Conservation (phyloP, 1,284 basidiomycete species). For the Ganoderma resinaceum region DNA sequence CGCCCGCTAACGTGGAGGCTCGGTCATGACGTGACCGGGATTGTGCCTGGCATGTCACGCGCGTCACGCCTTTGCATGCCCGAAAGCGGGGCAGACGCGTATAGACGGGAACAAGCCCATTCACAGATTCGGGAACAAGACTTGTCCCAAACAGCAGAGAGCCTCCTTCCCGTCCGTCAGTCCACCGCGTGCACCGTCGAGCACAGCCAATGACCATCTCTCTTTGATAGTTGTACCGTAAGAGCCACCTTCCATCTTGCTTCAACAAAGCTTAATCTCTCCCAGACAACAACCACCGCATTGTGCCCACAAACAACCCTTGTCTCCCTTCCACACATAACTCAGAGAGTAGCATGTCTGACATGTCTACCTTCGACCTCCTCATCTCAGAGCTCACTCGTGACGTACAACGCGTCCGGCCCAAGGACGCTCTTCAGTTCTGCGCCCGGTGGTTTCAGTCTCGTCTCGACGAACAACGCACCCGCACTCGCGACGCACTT, state of each 20-base stretch:
- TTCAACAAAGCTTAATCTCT: constrained; percentile 8
- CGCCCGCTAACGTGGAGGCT: constrained; percentile 26
- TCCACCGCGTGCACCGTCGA: neutral
- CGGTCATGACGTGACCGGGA: constrained; percentile 1
- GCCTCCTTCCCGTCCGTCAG: neutral
- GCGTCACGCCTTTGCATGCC: neutral
- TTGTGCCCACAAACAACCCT: neutral
- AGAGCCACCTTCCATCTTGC: constrained; percentile 2
- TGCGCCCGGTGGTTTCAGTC: constrained; percentile 96
- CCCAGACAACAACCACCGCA: constrained; percentile 3
- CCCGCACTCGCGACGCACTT: constrained; percentile 72
- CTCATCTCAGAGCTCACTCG: constrained; percentile 89
- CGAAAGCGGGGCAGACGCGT: neutral
- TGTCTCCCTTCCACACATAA: constrained; percentile 2
- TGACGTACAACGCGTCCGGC: constrained; percentile 86
- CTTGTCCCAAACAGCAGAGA: neutral
- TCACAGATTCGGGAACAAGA: constrained; percentile 2
- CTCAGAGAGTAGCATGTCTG: constrained; percentile 21
- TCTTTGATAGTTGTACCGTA: constrained; percentile 6
- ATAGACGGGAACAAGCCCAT: constrained; percentile 4
- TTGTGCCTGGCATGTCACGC: neutral
- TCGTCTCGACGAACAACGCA: constrained; percentile 83
- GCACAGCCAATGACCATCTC: constrained; percentile 5
- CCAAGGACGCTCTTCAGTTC: constrained; percentile 91
- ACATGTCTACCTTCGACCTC: constrained; percentile 77